Percentiles rank a stretch among this genome's conserved stretches.
Evolutionary conservation across 148 eudicot genomes (phyloP).

Genomic region (Rhododendron griersonianum): DNA sequence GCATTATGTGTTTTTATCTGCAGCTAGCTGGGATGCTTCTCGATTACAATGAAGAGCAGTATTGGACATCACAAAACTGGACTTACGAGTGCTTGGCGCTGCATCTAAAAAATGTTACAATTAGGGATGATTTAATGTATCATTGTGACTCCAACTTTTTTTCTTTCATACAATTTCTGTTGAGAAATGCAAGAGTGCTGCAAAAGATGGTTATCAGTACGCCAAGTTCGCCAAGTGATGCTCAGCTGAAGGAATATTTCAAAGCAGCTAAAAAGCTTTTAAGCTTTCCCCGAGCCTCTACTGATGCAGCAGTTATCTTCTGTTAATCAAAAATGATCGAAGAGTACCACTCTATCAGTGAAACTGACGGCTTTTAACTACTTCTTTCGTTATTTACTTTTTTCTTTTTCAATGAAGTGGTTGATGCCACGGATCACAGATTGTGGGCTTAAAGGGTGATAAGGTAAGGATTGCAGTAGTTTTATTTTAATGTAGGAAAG

Average conservation of each 20-base stretch:
- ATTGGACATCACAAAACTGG: not conserved
- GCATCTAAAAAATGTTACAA: not conserved
- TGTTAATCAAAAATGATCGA: not conserved
- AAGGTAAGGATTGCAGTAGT: not conserved
- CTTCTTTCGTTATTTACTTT: not conserved
- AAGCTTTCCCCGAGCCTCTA: constrained; percentile 1
- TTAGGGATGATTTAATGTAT: not conserved
- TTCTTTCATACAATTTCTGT: not conserved
- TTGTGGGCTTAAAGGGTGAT: not conserved
- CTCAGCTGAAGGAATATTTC: not conserved
- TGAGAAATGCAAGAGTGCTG: not conserved
- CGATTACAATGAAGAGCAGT: not conserved
- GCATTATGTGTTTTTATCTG: not conserved
- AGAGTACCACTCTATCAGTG: not conserved
- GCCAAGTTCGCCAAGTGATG: not conserved
- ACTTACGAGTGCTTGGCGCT: not conserved
- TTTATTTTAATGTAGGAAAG: not conserved
- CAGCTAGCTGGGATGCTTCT: not conserved
- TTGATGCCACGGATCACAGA: not conserved
- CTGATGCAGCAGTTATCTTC: not conserved
- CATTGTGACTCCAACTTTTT: not conserved
- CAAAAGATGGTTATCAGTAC: not conserved
- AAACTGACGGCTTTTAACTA: not conserved
- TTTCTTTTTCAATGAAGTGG: not conserved
- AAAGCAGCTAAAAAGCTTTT: not conserved